Evolutionary conservation across 108 stramenopile genomes (phyloP).

Genomic region (Cyclotella cryptica): DNA sequence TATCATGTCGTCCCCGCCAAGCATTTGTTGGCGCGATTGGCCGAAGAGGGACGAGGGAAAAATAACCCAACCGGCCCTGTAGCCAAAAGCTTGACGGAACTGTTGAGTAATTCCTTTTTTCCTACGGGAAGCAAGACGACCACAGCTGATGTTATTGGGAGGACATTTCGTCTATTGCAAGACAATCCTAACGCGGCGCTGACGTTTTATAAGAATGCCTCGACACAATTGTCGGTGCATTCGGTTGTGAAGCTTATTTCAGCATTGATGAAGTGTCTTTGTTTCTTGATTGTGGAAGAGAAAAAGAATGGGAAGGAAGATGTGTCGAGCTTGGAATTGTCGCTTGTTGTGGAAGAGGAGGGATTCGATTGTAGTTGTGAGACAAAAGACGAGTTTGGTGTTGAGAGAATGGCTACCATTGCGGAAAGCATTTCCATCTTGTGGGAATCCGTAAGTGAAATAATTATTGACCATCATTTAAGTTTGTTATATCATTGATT

Average conservation of each 20-base stretch:
- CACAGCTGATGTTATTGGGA: conserved; percentile 72
- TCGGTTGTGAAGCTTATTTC: conserved; percentile 84
- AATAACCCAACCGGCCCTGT: conserved; percentile 67
- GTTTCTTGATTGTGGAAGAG: conserved; percentile 42
- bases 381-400: conserved; percentile 53
- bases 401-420: conserved; percentile 68
- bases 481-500: background rate
- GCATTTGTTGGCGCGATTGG: conserved; percentile 85
- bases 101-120: conserved; percentile 92
- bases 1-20: conserved; percentile 94
- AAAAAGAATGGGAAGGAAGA: conserved; percentile 46
- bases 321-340: conserved; percentile 21
- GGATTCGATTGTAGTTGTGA: conserved; percentile 19
- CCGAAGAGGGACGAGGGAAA: conserved; percentile 58
- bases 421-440: conserved; percentile 67
- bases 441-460: conserved; percentile 66
- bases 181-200: conserved; percentile 79
- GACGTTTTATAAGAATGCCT: conserved; percentile 87
- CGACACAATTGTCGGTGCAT: conserved; percentile 63
- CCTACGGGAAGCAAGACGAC: conserved; percentile 76
- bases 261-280: conserved; percentile 85
- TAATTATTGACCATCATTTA: background rate
- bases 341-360: conserved; percentile 35
- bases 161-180: conserved; percentile 80
- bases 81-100: conserved; percentile 67